Base-by-base conservation (phyloP, 176 grass and related monocot genomes). In the Metroxylon sagu region DNA sequence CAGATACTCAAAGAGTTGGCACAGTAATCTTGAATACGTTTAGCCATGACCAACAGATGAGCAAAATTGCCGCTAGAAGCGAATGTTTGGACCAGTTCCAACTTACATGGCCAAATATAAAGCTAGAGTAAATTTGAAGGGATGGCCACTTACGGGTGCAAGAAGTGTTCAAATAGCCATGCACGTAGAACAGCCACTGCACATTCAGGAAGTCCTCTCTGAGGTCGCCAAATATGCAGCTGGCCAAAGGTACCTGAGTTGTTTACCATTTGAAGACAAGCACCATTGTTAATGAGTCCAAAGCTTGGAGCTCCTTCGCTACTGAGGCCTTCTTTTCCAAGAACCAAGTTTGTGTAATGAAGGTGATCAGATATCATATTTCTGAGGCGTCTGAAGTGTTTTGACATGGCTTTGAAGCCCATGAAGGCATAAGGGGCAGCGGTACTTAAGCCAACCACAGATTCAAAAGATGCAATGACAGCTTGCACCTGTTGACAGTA, bases 81-180 rank as follows among this genome's bases (percentile, higher is more conserved):
- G 31, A 39, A 39, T 12, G 7, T 39, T 8, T 2, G 10, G 1
- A 39, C 31, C 31, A 39, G 7, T 5, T 39, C 31, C 31, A 39
- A 39, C 31, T 39, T 39, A 39, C 31, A 39, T 39, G 31, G 2
- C 7, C 31, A 39, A 2, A 6, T 2, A 39, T 12, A 10, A 39
- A 39, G 31, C 31, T 10, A 39, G 4, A 39, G 31, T 2, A 39
- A 39, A 39, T 39, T 39, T 39, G 31, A 39, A 39, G 31, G 31
- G 19, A 12, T n/a, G 8, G 26, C 4, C 26, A 39, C 65, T 68
- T 16, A 68, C 65, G 65, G 65, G 54, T 68, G 65, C 65, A 68
- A 55, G 16, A 68, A 68, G 14, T 68, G 65, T 4, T 68, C 65
- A 15, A 68, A 68, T 17, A 68, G 52, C 65, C 65, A 68, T 48